Evolutionary conservation across 1,139 yeast species (phyloP), one percentile per base, ranked within the genome.

Genomic region (Geotrichum europaeum): DNA sequence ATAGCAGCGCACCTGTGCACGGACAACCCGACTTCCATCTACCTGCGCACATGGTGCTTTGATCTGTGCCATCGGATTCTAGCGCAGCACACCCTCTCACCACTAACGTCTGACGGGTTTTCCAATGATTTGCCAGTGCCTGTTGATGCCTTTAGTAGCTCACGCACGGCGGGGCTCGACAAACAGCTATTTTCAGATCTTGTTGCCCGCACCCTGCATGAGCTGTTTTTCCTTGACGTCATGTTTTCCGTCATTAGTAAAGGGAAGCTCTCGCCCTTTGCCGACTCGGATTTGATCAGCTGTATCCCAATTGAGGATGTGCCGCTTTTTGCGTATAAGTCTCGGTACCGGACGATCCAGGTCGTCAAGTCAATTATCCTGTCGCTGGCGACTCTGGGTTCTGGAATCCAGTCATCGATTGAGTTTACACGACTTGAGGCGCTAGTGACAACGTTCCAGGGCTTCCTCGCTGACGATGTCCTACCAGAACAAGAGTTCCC

Each of bases 11-110:
- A 62, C 49, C 40, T 62, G 18, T 51, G 56, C 20, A 59, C 64
- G 6, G 64, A 62, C 28, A 62, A 62, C 45, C 5, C 57, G 6
- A 52, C 59, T 6, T 62, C 64, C 7, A 50, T 55, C 7, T 40
- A 55, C n/a, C 55, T 62, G 22, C 60, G 64, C 9, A 55, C 56
- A 1, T 62, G 64, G 64, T 51, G 56, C 40, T 62, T 62, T 51
- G 58, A 58, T 22, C 12, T 59, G 34, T 50, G 61, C 32, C 49
- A 54, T 30, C 28, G 50, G 2, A 55, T 56, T 18, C 47, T 62
- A 13, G 47, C 59, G 7, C 58, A 45, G 4, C 55, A 47, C 43
- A 43, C 53, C 3, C 36, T 62, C 3, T 55, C 60, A 5, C 47
- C 47, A 7, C 20, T 40, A 10, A 40, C 47, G 10, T 40, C 47